These are phyloP conservation scores for Talaromyces sp. DNA, from an alignment of 2,329 filamentous ascomycete species.

Conservation along the genomic window DNA sequence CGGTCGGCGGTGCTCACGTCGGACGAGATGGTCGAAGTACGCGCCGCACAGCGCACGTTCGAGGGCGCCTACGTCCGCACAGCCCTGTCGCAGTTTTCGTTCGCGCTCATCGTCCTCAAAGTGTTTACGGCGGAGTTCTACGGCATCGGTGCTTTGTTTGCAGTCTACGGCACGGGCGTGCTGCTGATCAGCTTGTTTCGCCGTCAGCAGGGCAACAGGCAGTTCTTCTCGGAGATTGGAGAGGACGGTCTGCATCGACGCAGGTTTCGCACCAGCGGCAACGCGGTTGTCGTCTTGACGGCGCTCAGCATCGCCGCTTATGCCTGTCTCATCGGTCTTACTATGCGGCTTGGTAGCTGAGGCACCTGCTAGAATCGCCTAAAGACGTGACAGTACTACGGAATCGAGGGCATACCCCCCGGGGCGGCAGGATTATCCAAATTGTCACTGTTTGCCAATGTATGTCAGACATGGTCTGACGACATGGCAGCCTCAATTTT, in stretches of 20 bases:
- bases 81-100: conserved; percentile 89
- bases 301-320: conserved; percentile 60
- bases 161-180: conserved; percentile 82
- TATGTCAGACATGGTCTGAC: not conserved
- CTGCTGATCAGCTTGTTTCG: conserved; percentile 79
- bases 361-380: conserved; percentile 12
- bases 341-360: conserved; percentile 41
- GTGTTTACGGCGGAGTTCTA: conserved; percentile 98
- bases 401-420: too few species aligned
- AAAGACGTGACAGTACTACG: not conserved
- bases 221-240: conserved; percentile 68
- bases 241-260: conserved; percentile 58
- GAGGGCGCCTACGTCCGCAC: conserved; percentile 96
- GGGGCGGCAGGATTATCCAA: not conserved
- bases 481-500: not conserved
- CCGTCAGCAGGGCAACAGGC: conserved; percentile 83
- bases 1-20: conserved; percentile 76
- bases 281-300: conserved; percentile 60
- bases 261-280: conserved; percentile 62
- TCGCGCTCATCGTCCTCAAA: conserved; percentile 88
- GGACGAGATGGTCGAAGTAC: conserved; percentile 86
- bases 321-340: conserved; percentile 56
- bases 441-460: not conserved
- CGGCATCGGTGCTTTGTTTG: conserved; percentile 91
- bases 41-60: conserved; percentile 91